Conservation (phyloP, 2,329 filamentous ascomycete genomes). For the Grosmannia serpens region DNA sequence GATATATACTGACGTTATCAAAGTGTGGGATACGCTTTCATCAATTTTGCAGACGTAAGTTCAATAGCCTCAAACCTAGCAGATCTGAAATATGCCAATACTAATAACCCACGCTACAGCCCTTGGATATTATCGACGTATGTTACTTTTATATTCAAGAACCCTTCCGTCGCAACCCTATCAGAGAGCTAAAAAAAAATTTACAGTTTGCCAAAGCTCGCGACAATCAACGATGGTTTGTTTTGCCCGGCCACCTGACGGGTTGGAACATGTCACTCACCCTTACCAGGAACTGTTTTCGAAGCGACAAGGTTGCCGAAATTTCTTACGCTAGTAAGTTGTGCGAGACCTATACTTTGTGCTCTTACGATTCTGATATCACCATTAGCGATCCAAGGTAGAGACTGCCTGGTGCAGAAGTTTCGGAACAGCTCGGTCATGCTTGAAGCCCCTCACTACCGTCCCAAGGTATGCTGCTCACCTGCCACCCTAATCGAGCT, state of each 20-base stretch:
- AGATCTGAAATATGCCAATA: not conserved
- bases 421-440: constrained; percentile 96
- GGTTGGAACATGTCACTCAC: not conserved
- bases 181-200: constrained; percentile 14
- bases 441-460: constrained; percentile 69
- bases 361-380: not conserved
- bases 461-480: constrained; percentile 55
- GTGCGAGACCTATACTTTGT: too few species aligned
- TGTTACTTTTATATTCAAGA: constrained; percentile 16
- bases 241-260: not conserved
- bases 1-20: constrained; percentile 16
- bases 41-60: constrained; percentile 79
- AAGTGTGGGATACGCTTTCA: constrained; percentile 93
- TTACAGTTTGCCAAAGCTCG: constrained; percentile 59
- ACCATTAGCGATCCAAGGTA: constrained; percentile 69
- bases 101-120: constrained; percentile 28
- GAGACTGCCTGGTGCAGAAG: constrained; percentile 82
- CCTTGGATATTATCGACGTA: constrained; percentile 62
- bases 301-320: constrained; percentile 74
- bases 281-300: constrained; percentile 58
- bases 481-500: not conserved
- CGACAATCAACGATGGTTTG: constrained; percentile 58
- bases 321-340: constrained; percentile 85
- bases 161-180: not conserved
- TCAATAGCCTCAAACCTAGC: not conserved